Evolutionary conservation across 805 yeast genomes (phyloP), one percentile per base, ranked within the genome.

Genomic region (Lachancea kluyveri): DNA sequence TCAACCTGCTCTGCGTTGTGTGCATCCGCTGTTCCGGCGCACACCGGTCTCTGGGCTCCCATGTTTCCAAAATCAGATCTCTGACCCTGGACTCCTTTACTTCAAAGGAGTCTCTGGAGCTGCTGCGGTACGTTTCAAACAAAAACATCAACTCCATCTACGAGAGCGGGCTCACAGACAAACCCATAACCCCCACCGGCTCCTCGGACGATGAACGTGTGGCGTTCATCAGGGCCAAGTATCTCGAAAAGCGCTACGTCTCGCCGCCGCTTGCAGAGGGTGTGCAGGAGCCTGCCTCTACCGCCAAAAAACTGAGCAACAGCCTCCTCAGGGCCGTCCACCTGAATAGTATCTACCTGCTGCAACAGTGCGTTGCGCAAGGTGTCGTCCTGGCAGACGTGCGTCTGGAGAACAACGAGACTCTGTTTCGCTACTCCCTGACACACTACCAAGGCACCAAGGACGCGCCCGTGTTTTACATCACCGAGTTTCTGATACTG

Each of bases 21-120:
- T 88, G 97, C 56, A 78, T 85, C 26, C 76, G 78, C 30, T 88
- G 97, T 48, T 77, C 95, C 0, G 87, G 94, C 0, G 77, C 79
- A n/a, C 96, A 88, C 55, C 65, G 96, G 34, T 77, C 85, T 13
- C 57, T 90, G 51, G 96, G 96, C 0, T 68, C 94, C 0, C 87
- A 81, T 42, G 68, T 86, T 4, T 73, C 92, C 5, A 85, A 81
- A 50, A 74, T 88, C 4, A 67, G 84, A 41, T 84, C 95, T 1
- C 62, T 88, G 33, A 78, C 74, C n/a, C 61, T 84, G 26, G 96
- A 88, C 52, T 70, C 72, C 17, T 71, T 62, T 13, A 69, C 78
- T 45, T 71, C 75, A 3, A 64, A 64, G 9, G 96, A 87, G 44
- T 50, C 72, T 4, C 60, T 70, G 10, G 66, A 70, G 8, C 61